Base-by-base conservation (phyloP, 768 basidiomycete species). In the Tricholoma saponaceum region DNA sequence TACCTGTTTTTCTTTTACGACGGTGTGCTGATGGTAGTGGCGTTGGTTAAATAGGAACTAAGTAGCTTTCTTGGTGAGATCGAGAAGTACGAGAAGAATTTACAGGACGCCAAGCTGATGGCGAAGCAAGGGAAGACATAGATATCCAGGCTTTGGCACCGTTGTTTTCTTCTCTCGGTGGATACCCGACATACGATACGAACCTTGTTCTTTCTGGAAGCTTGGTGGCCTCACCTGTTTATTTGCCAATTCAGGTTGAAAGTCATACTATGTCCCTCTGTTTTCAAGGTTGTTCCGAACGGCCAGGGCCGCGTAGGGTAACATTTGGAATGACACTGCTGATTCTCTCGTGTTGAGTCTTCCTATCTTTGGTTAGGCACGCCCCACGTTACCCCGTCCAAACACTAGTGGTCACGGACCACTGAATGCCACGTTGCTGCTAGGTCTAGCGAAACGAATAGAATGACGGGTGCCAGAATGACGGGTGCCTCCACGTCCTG, bases 41-140 rank as follows among this genome's bases (percentile, higher is more conserved):
- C 33, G n/a, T 28, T 18, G 49, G 9, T 41, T 47, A 20, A 49
- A 4, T 28, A 66, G 65, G 63, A 66, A 56, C 60, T 66, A 14
- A 53, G 54, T 18, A 47, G 49, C 14, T 66, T 64, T 49, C 54
- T 64, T 26, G 47, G 63, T 5, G 65, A 66, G 8, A 66, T 66
- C 37, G 65, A 63, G 52, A 61, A 60, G 33, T 57, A 47, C 18
- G 60, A 64, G 18, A 63, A 61, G 47, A 62, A 56, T 54, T 23
- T 30, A 39, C 55, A 59, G 52, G 39, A 57, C 4, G 56, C 37
- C 23, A 60, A 57, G 20, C n/a, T 47, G 20, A 30, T 53, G 50
- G 56, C 58, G 13, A 58, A 54, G 46, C 44, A 28, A 13, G 26
- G 26, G 7, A 50, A 28, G 16, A 18, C 47, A n/a, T 50, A 50